Evolutionary conservation across 1,284 basidiomycete genomes (phyloP).

Genomic region (Tilletiopsis washingtonensis): DNA sequence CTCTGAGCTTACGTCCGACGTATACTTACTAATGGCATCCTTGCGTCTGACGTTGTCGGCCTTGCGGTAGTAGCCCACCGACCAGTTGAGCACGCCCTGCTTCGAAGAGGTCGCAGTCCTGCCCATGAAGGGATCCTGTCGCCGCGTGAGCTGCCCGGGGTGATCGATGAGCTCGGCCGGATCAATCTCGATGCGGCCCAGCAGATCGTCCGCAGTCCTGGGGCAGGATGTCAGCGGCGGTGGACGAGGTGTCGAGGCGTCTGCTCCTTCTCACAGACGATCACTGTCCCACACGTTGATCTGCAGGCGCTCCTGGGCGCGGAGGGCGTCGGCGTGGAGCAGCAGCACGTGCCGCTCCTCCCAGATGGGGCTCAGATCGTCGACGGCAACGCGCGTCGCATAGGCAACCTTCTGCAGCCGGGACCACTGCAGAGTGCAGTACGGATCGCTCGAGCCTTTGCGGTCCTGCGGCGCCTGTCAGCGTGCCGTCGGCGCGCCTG

Average conservation of each 20-base stretch:
- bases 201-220: conserved; percentile 50
- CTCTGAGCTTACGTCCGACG: not conserved
- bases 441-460: conserved; percentile 22
- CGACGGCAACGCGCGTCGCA: conserved; percentile 22
- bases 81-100: conserved; percentile 16
- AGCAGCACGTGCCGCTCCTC: conserved; percentile 28
- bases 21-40: not conserved
- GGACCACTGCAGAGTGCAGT: conserved; percentile 22
- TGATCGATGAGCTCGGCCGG: conserved; percentile 47
- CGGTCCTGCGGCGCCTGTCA: no score
- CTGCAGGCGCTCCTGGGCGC: conserved; percentile 18
- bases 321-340: conserved; percentile 19
- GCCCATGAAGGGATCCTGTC: conserved; percentile 13
- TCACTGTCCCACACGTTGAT: conserved; percentile 50
- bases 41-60: conserved; percentile 6
- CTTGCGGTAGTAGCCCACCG: conserved; percentile 22
- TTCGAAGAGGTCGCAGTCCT: conserved; percentile 28
- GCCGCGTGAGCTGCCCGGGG: conserved; percentile 12
- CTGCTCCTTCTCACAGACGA: no score
- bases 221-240: no score
- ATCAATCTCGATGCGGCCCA: conserved; percentile 50
- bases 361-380: conserved; percentile 27
- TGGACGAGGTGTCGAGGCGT: no score
- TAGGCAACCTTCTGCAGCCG: conserved; percentile 24
- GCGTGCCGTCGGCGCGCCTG: no score